Evolutionary conservation across 2,329 filamentous ascomycete genomes (phyloP), one percentile per base, ranked within the genome.

Genomic region (Pseudogymnoascus destructans): DNA sequence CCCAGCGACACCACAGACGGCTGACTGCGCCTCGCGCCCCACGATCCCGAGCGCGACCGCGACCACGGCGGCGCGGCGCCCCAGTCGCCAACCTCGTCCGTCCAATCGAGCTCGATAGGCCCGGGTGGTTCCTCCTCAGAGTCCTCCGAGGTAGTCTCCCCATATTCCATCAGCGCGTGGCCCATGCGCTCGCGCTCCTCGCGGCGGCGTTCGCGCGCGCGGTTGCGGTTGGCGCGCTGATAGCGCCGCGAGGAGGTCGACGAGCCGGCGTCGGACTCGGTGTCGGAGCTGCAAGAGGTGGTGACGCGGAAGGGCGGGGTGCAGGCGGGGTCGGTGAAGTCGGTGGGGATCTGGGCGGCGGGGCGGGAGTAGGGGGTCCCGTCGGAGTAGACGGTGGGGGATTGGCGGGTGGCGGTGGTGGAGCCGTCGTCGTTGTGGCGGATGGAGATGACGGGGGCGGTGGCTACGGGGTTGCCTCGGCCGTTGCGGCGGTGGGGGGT

Each of bases 281-380:
- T 79, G 49, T 83, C 81, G n/a, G 42, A 27, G 67, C 77, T 81
- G 64, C 77, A 83, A 63, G 82, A 80, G 5, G 77, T 82, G 10
- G 77, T 80, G 35, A 83, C 74, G 58, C 73, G 73, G 62, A 81
- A 81, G 11, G 76, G 74, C 3, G 76, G 73, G 8, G 74, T 70
- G n/a, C 42, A 52, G 35, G 66, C 67, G 6, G 74, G 69, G 21
- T 69, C 66, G 10, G 72, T 72, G 61, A 84, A 83, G 60, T 82
- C 79, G 1, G 71, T 69, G 1, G 81, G 80, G 63, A 83, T 79
- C 64, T 81, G 78, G 2, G 79, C 79, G 25, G 74, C 73, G 17
- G 40, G 6, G 21, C 75, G 73, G 54, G 72, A 69, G 55, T 78
- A 72, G 40, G 67, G 66, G n/a, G 69, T 67, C 57, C 67, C 67